Percentiles rank a stretch among this genome's conserved stretches.
These are phyloP conservation scores for Tillandsia leiboldiana DNA, from an alignment of 176 grass and related monocot genomes.

Conservation along the genomic window DNA sequence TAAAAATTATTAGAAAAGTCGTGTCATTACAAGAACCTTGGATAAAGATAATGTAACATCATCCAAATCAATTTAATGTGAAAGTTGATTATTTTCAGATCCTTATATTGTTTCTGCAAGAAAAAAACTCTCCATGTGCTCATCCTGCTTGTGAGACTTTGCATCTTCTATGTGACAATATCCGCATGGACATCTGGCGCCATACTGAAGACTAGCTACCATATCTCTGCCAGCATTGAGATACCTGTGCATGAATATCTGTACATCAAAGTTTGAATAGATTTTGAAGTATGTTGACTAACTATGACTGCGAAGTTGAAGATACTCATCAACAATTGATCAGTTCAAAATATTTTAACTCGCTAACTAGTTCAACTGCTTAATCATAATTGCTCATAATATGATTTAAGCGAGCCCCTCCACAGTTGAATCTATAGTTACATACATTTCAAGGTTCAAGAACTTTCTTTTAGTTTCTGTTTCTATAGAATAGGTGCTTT, in stretches of 20 bases:
- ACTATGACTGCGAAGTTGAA: background rate
- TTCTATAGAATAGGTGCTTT: background rate
- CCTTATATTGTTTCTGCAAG: conserved; percentile 84
- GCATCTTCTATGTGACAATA: conserved; percentile 97
- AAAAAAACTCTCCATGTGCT: conserved; percentile 99
- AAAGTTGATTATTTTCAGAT: background rate
- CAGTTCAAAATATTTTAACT: too few relatives aligned
- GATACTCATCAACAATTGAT: background rate
- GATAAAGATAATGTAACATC: too few relatives aligned
- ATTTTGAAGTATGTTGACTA: background rate
- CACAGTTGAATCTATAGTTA: background rate
- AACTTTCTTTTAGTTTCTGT: background rate
- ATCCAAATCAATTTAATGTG: background rate
- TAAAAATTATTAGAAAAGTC: too few relatives aligned
- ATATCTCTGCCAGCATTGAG: conserved; percentile 83
- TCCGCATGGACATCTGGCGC: conserved; percentile 81
- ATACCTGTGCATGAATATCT: conserved; percentile 38
- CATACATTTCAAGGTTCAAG: background rate
- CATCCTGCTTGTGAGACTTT: conserved; percentile 86
- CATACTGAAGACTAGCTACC: conserved; percentile 86
- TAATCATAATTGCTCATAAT: too few relatives aligned
- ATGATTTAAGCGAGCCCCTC: too few relatives aligned
- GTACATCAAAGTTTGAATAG: background rate
- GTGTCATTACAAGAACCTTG: too few relatives aligned
- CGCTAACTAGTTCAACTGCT: too few relatives aligned